Evolutionary conservation across 1,139 yeast species (phyloP), one percentile per base, ranked within the genome.

Genomic region (Diutina rugosa): DNA sequence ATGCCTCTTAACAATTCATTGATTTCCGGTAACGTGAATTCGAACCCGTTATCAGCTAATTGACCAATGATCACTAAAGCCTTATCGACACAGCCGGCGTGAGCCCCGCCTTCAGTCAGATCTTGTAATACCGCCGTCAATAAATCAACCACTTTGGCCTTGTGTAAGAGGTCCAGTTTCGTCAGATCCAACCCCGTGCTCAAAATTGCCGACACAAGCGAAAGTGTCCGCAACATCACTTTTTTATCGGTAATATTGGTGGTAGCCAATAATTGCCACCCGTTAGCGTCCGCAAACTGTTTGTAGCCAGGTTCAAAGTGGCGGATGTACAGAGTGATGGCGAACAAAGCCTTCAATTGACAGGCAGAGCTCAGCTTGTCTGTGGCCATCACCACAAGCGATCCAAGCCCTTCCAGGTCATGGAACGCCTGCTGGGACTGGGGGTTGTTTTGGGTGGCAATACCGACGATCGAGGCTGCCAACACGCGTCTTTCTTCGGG

Each of bases 391-490:
- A 8, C 9, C 28, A 49, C 28, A 2, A 49, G 16, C 8, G 16
- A 14, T 1, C 67, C 63, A 55, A 85, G 69, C 0, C 86, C 86
- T 21, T 70, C 71, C 58, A 84, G 74, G 58, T 79, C 77, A 48
- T 75, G 63, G 61, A 84, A 85, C 57, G 81, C 87, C 56, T 77
- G 74, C 69, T 90, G 97, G 4, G 91, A 76, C 58, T 78, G 79
- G 1, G 82, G 83, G 67, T 93, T 93, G 67, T 93, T 93, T 69
- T 93, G 99, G 1, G 88, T 95, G 0, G 98, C 96, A 1, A 93
- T 87, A 2, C 96, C 97, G 44, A 91, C 78, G 49, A 89, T 81
- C 56, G 95, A 84, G 62, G 90, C 80, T 7, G 91, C 85, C 60
- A 74, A 71, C 16, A 79, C 72, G 58, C 84, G 75, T 56, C 90